Evolutionary conservation across 2,329 filamentous ascomycete genomes (phyloP), one percentile per base, ranked within the genome.

Genomic region (Cadophora sp.): DNA sequence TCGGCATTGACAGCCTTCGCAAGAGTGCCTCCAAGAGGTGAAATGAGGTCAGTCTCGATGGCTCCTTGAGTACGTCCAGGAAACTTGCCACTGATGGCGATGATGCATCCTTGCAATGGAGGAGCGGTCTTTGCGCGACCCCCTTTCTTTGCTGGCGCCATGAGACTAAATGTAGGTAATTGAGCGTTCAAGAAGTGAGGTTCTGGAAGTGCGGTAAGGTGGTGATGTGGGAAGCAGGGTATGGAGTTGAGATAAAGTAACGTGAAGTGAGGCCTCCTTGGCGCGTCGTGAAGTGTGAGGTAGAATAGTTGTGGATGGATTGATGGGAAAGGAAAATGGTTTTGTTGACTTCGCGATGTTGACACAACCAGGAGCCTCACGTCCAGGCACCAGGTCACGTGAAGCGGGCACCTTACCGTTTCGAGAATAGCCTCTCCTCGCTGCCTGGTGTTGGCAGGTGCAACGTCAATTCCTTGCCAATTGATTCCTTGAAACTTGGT

Each of bases 71-170:
- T 85, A 30, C 81, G 77, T 6, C 81, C 80, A 1, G 83, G 78
- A 71, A 92, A 89, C 5, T 84, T 84, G 67, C 90, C 90, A 65
- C 86, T 89, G 30, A 91, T 76, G 24, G 83, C 85, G 53, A 92
- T 80, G 6, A 79, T 79, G 71, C 79, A 82, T 4, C 82, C 84
- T 1, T 81, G 77, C 3, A 90, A 78, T 0, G 84, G 79, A 1
- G 75, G 65, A 24, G 13, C 33, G 20, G 51, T 16, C 27, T 60
- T 61, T n/a, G 20, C 22, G n/a, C 43, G 56, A 6, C 45, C 53
- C 27, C 33, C 58, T 14, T 59, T 66, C 43, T 65, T 63, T 55
- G 58, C 8, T 47, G 58, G 43, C 14, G 43, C 58, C 58, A 60
- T 60, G 58, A n/a, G 22, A 45, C 39, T 20, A 22, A 11, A 4